Percentiles rank a stretch among this genome's conserved stretches.
These are phyloP conservation scores for Elsinoe ampelina DNA, from an alignment of 2,329 filamentous ascomycete genomes.

Conservation along the genomic window DNA sequence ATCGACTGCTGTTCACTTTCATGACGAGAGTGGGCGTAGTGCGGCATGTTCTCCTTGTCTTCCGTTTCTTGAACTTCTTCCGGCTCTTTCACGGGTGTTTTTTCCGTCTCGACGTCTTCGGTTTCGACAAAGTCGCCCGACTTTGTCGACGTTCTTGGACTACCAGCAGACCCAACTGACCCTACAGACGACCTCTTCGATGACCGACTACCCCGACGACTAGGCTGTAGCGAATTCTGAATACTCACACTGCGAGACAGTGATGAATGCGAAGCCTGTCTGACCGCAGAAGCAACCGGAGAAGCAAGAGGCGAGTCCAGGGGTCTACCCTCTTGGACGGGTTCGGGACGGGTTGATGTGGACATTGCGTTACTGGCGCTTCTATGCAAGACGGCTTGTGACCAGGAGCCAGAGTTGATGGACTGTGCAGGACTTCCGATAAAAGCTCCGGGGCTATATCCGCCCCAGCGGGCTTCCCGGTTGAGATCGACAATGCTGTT, in stretches of 20 bases:
- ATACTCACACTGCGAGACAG: conserved; percentile 13
- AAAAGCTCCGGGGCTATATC: conserved; percentile 60
- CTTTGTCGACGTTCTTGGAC: not conserved
- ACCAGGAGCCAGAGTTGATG: conserved; percentile 42
- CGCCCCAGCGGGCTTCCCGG: conserved; percentile 55
- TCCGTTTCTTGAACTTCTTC: not conserved
- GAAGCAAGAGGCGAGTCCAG: conserved; percentile 27
- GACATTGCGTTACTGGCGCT: conserved; percentile 13
- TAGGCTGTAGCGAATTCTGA: conserved; percentile 8
- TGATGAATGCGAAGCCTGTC: conserved; percentile 16
- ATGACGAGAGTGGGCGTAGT: conserved; percentile 2
- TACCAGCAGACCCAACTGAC: not conserved
- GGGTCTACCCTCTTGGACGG: conserved; percentile 27
- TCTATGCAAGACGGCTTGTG: conserved; percentile 23
- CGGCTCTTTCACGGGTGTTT: not conserved
- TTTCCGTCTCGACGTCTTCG: not conserved
- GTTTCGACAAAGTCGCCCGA: not conserved
- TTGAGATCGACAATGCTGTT: conserved; percentile 64
- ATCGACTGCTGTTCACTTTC: conserved; percentile 3
- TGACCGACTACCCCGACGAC: conserved; percentile 8
- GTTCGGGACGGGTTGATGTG: conserved; percentile 28
- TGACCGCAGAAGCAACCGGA: conserved; percentile 4
- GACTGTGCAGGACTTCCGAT: conserved; percentile 59
- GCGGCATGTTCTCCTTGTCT: conserved; percentile 6
- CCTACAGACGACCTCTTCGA: conserved; percentile 1